These are phyloP conservation scores for Solanum sejunctum DNA, from an alignment of 257 asterid genomes.

Conservation along the genomic window DNA sequence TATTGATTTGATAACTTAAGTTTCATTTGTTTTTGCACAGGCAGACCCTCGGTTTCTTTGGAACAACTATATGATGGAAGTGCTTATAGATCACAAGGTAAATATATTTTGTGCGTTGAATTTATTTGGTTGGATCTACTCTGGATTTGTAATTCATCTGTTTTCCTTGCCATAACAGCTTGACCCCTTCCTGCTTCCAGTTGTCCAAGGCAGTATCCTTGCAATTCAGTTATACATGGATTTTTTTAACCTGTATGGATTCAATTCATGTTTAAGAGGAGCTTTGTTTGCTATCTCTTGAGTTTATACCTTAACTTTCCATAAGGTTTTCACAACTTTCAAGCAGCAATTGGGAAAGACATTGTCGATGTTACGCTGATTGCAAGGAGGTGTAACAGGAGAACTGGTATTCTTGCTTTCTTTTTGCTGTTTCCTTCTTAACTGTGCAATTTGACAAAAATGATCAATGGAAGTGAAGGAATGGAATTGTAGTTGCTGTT, in stretches of 20 bases:
- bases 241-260: background rate
- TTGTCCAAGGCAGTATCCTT: conserved; percentile 98
- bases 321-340: conserved; percentile 78
- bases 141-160: conserved; percentile 6
- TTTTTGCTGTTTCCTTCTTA: background rate
- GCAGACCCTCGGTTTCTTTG: conserved; percentile 93
- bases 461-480: background rate
- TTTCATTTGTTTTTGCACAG: conserved; percentile 25
- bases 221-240: conserved; percentile 1
- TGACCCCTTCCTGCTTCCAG: conserved; percentile 81
- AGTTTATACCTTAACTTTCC: conserved; percentile 49
- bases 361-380: conserved; percentile 59
- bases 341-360: conserved; percentile 49
- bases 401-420: conserved; percentile 46
- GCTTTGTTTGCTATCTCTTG: background rate
- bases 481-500: background rate
- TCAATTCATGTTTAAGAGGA: background rate
- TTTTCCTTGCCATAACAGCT: conserved; percentile 44
- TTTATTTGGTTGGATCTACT: background rate
- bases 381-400: conserved; percentile 87
- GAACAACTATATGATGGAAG: conserved; percentile 84
- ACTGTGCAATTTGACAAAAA: background rate
- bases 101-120: background rate
- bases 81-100: conserved; percentile 86
- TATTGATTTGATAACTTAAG: background rate